Base-by-base conservation (phyloP, 73 alveolate species). In the Durusdinium trenchii region DNA sequence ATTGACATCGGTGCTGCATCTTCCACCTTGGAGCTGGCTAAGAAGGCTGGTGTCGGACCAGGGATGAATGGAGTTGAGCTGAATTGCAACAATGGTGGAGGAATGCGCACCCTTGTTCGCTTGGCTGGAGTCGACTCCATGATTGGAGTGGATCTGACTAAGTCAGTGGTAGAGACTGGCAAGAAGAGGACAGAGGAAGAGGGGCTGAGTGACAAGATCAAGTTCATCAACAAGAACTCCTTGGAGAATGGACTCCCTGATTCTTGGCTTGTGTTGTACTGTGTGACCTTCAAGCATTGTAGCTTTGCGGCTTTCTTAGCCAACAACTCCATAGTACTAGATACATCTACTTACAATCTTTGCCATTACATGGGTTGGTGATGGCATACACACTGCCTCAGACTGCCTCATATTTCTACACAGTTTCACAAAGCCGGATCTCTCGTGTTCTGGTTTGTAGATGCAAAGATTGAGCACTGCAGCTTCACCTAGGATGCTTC, bases 61-160 rank as follows among this genome's bases (percentile, higher is more conserved):
- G 94, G 94, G 32, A 85, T 85, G 94, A 85, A 85, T 54, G 93
- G 89, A 79, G 89, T 79, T 43, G 89, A 79, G 64, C n/a, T 82
- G 75, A 82, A 82, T 48, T 48, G 79, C 79, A 52, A 85, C 94
- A 85, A 85, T 38, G 94, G 94, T 60, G 94, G 94, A 7, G 94
- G 94, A 35, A 85, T 85, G 94, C 94, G 94, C 42, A 5, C 57
- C 79, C 78, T 85, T 30, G 81, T 85, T 12, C 94, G 94, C 57
- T 57, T 85, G 10, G 76, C 60, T 10, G 94, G 94, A 16, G 94
- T 85, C 28, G 94, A 85, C 60, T 54, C 76, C 78, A 85, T 85
- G 94, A 54, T 85, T 35, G 94, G 94, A 36, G 94, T 85, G 60
- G 94, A 85, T 30, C 79, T 54, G 54, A 40, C 71, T 54, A 85